Evolutionary conservation across 75 land plant species (phyloP).

Genomic region (Ceratopteris richardii): DNA sequence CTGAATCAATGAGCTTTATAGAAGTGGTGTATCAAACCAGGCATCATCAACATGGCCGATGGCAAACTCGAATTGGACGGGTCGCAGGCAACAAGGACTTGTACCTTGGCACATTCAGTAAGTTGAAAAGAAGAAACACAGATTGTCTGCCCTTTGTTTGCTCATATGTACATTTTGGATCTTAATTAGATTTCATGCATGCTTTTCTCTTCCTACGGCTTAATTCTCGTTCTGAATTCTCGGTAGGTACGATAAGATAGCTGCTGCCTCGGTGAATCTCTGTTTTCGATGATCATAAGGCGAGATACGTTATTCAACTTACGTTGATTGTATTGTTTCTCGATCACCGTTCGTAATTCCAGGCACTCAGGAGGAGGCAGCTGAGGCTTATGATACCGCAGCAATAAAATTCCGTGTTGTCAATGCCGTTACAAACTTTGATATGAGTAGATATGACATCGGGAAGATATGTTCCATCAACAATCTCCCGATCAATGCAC

Average conservation of each 20-base stretch:
- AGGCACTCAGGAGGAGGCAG: conserved; percentile 22
- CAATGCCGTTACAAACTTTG: conserved; percentile 20
- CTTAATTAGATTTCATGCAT: no score
- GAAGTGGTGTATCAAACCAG: conserved; percentile 10
- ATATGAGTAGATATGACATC: conserved; percentile 21
- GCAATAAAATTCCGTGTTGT: conserved; percentile 15
- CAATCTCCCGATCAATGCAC: conserved; percentile 14
- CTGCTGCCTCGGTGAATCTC: no score
- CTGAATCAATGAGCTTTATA: no score
- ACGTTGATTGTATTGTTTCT: no score
- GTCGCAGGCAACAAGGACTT: conserved; percentile 70
- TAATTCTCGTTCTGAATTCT: no score
- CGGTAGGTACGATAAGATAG: no score
- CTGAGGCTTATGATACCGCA: conserved; percentile 17
- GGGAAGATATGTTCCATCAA: conserved; percentile 32
- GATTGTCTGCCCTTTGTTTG: no score
- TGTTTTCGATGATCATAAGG: no score
- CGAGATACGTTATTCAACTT: no score
- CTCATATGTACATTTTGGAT: no score
- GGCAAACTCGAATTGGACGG: conserved; percentile 64
- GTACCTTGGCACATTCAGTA: conserved; percentile 65
- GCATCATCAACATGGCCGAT: conserved; percentile 64
- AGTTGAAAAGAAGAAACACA: conserved; percentile 11
- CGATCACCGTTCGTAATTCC: no score
- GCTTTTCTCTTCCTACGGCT: no score